phyloP scores from a whole-genome alignment of 768 basidiomycete species.

The Termitomyces sp. region DNA sequence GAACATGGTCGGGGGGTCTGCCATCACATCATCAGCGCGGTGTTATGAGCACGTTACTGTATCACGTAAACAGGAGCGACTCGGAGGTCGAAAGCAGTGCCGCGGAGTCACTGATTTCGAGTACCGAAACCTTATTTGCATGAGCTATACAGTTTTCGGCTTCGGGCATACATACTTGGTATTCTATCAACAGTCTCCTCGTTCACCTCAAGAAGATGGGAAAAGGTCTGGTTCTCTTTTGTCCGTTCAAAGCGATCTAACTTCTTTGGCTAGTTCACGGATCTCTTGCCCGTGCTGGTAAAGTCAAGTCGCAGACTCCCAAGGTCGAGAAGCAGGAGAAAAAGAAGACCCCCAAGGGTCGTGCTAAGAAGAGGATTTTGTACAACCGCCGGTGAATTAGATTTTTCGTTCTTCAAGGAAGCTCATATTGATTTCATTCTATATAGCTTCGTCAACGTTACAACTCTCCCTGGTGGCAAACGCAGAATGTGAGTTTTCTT shows the following conservation, averaged over 20 bases:
- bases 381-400: conserved; percentile 7
- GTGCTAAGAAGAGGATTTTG: conserved; percentile 80
- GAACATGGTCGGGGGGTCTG: too few relatives aligned
- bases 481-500: conserved; percentile 77
- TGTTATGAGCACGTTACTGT: too few relatives aligned
- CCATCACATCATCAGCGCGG: too few relatives aligned
- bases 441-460: conserved; percentile 87
- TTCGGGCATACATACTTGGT: not conserved
- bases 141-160: not conserved
- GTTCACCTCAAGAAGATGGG: conserved; percentile 51
- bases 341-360: conserved; percentile 96
- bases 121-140: not conserved
- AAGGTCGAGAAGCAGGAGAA: conserved; percentile 99
- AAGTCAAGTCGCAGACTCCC: conserved; percentile 97
- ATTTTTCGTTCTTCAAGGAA: too few relatives aligned
- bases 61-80: too few relatives aligned
- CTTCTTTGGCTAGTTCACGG: conserved; percentile 70
- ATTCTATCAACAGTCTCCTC: conserved; percentile 11
- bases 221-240: conserved; percentile 43
- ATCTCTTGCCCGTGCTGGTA: conserved; percentile 98
- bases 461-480: conserved; percentile 86
- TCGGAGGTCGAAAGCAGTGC: not conserved
- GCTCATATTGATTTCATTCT: conserved; percentile 58
- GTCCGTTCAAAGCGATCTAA: not conserved
- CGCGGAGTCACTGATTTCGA: not conserved